Evolutionary conservation across 495 filamentous ascomycete genomes (phyloP).

Genomic region (Schizothecium vesticola): DNA sequence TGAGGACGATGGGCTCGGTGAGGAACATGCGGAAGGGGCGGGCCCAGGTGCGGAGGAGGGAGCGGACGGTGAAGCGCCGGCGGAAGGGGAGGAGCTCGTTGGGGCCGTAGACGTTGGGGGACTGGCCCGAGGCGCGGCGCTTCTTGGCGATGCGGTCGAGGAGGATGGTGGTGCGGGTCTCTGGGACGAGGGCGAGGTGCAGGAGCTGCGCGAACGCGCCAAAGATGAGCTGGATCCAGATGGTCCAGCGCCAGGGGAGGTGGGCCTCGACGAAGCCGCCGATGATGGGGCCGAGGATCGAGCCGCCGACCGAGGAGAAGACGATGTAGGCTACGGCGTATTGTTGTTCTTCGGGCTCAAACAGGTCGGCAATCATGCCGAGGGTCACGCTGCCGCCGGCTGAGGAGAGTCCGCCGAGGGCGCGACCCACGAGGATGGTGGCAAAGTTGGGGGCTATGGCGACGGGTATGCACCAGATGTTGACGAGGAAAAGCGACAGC

Average conservation of each 20-base stretch:
- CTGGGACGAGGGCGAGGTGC: conserved; percentile 62
- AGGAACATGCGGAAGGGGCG: conserved; percentile 76
- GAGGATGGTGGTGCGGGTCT: conserved; percentile 63
- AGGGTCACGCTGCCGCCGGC: conserved; percentile 77
- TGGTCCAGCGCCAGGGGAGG: conserved; percentile 68
- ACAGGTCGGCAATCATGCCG: conserved; percentile 79
- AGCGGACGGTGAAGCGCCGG: conserved; percentile 47
- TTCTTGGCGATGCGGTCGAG: conserved; percentile 63
- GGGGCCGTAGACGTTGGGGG: conserved; percentile 57
- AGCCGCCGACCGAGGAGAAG: conserved; percentile 70
- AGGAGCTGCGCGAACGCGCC: conserved; percentile 59
- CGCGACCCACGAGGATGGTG: conserved; percentile 59
- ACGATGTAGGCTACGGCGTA: conserved; percentile 71
- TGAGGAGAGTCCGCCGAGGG: conserved; percentile 64
- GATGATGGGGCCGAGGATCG: conserved; percentile 70
- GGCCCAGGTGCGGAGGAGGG: conserved; percentile 57
- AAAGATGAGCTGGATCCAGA: conserved; percentile 77
- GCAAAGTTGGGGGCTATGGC: conserved; percentile 65
- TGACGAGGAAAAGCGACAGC: conserved; percentile 62
- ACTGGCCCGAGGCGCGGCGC: conserved; percentile 49
- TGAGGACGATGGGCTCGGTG: conserved; percentile 69
- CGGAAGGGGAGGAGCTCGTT: conserved; percentile 52
- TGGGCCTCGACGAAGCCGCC: conserved; percentile 68
- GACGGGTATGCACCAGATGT: conserved; percentile 70
- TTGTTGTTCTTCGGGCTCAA: conserved; percentile 66